Evolutionary conservation across 176 grass and related monocot genomes (phyloP), one percentile per base, ranked within the genome.

Genomic region (Paspalum notatum): DNA sequence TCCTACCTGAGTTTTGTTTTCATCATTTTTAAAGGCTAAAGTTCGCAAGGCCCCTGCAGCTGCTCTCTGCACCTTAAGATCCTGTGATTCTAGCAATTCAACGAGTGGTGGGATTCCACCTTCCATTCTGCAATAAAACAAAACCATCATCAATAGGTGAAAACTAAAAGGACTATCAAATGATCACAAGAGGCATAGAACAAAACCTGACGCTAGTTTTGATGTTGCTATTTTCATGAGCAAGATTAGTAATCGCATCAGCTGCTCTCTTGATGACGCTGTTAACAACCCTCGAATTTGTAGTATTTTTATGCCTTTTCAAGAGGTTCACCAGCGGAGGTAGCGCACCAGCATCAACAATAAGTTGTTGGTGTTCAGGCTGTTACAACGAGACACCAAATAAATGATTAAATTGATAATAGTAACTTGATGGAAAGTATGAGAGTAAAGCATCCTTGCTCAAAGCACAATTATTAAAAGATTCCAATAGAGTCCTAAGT

Each of bases 141-240:
- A 84, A 83, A 58, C 12, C 41, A 71, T 81, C 49, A 88, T 83
- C 74, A 76, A 92, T 46, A 80, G 77, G 58, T 46, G 58, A 84
- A 47, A 46, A 77, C 39, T 41, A 11, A 79, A 49, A 83, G 57
- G 5, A 61, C 43, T 15, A 39, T 46, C 7, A 52, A 37, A 72
- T 41, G 0, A 66, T 7, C 27, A 80, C 32, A 42, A 22, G 15
- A 57, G 63, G 48, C 44, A 26, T 74, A 55, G 32, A 81, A 76
- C 24, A 85, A 77, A 69, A 99, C 97, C 97, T 96, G 89, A 96
- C 87, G 48, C 84, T 89, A 73, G 89, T 99, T 91, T 99, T 99
- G 82, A 99, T 99, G 73, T 91, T 91, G 83, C 97, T 96, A 88
- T 99, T 99, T 82, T 99, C 97, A 93, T 99, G 97, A 93, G 97